Conservation (phyloP, 352 stramenopile species). For the Pythium phragmitis region DNA sequence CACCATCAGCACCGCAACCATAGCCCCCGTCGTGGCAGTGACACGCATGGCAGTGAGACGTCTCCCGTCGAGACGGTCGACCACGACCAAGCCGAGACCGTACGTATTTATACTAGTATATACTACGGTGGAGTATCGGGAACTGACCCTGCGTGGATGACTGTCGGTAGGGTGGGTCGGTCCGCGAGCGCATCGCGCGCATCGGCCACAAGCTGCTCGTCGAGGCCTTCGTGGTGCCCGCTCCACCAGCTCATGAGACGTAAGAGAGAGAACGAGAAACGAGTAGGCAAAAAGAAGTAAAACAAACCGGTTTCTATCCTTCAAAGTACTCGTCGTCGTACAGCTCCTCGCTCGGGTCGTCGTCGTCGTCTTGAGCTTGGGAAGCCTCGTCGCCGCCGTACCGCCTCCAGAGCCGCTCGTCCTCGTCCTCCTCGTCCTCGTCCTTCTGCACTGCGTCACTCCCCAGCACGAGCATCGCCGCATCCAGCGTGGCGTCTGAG, state of each 20-base stretch:
- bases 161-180: constrained; percentile 21
- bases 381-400: constrained; percentile 17
- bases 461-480: too few species aligned
- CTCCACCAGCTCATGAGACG: background rate
- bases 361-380: constrained; percentile 6
- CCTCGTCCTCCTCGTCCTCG: constrained; percentile 23
- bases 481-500: background rate
- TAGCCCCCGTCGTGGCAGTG: background rate
- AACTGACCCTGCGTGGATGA: background rate
- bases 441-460: background rate
- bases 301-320: constrained; percentile 1
- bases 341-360: constrained; percentile 20
- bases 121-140: background rate
- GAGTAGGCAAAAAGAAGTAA: background rate
- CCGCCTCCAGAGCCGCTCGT: constrained; percentile 30
- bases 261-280: background rate
- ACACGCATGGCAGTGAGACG: background rate
- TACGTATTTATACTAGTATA: background rate
- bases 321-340: constrained; percentile 34
- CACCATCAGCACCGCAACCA: background rate
- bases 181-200: constrained; percentile 61
- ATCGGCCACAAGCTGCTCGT: constrained; percentile 72
- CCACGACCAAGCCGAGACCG: background rate
- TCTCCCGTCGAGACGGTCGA: background rate
- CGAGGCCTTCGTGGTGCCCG: constrained; percentile 46